Evolutionary conservation across 768 basidiomycete species (phyloP).

Genomic region (Termitomyces heimii): DNA sequence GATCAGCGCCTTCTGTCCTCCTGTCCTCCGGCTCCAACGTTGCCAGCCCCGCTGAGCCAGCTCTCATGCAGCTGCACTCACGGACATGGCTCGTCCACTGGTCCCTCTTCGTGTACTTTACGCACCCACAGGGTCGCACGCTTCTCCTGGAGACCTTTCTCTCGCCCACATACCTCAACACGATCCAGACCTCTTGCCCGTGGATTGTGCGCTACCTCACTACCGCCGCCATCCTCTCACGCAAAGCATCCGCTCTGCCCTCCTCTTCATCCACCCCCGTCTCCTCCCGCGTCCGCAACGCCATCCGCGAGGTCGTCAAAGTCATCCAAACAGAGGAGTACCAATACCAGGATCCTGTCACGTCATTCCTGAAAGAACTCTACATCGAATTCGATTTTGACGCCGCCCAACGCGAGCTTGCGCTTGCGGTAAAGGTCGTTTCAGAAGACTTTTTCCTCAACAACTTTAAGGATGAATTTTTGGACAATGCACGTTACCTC

Average conservation of each 20-base stretch:
- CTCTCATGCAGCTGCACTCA: conserved; percentile 84
- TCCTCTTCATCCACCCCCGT: conserved; percentile 33
- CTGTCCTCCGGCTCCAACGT: conserved; percentile 26
- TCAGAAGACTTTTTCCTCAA: conserved; percentile 91
- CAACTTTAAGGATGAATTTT: conserved; percentile 87
- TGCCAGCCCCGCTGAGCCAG: conserved; percentile 50
- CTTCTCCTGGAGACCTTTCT: conserved; percentile 96
- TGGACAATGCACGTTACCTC: conserved; percentile 94
- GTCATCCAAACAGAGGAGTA: conserved; percentile 95
- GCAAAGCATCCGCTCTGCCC: conserved; percentile 59
- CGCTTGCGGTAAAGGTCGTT: conserved; percentile 74
- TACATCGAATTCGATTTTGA: conserved; percentile 97
- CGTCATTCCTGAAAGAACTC: conserved; percentile 87
- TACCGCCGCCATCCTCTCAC: conserved; percentile 87
- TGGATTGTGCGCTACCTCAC: conserved; percentile 95
- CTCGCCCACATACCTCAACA: conserved; percentile 94
- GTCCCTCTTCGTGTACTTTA: conserved; percentile 98
- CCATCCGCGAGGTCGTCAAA: conserved; percentile 88
- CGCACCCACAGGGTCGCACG: conserved; percentile 87
- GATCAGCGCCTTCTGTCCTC: conserved; percentile 47
- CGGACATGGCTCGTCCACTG: conserved; percentile 97
- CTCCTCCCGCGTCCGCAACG: conserved; percentile 76
- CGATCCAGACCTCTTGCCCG: conserved; percentile 92
- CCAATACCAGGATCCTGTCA: conserved; percentile 92
- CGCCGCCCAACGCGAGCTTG: conserved; percentile 81